Percentiles rank a stretch among this genome's conserved stretches.
Evolutionary conservation across 1,139 yeast species (phyloP).

Genomic region (Sugiyamaella pinicola): DNA sequence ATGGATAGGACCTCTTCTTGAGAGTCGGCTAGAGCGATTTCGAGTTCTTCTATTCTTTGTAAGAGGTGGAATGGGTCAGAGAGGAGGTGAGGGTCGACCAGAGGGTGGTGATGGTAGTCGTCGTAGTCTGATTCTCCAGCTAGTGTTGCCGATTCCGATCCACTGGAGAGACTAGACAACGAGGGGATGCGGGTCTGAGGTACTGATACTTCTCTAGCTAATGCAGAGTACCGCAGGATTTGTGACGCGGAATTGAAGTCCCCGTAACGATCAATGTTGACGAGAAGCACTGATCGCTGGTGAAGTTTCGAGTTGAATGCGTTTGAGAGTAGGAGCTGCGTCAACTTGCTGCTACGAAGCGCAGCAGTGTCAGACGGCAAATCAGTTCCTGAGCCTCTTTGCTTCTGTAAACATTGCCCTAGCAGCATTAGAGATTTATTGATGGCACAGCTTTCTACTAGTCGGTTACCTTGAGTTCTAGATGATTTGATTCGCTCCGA

Average conservation of each 20-base stretch:
- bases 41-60: slow-evolving; percentile 31
- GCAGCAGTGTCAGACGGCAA: slow-evolving; percentile 41
- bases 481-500: slow-evolving; percentile 52
- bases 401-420: slow-evolving; percentile 51
- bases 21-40: slow-evolving; percentile 29
- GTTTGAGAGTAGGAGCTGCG: slow-evolving; percentile 51
- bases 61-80: slow-evolving; percentile 15
- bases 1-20: slow-evolving; percentile 30
- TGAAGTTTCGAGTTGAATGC: slow-evolving; percentile 44
- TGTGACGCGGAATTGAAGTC: slow-evolving; percentile 59
- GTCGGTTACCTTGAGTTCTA: slow-evolving; percentile 47
- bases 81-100: neutral
- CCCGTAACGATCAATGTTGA: slow-evolving; percentile 69
- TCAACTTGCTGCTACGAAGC: slow-evolving; percentile 51
- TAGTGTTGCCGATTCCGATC: slow-evolving; percentile 17
- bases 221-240: slow-evolving; percentile 47
- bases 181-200: slow-evolving; percentile 32
- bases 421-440: slow-evolving; percentile 50
- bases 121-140: slow-evolving; percentile 6
- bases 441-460: slow-evolving; percentile 52
- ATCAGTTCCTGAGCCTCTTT: slow-evolving; percentile 34
- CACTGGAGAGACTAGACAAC: slow-evolving; percentile 23
- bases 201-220: slow-evolving; percentile 39
- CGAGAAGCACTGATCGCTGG: slow-evolving; percentile 43
- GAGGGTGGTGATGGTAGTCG: slow-evolving; percentile 7